Percentiles rank a stretch among this genome's conserved stretches.
Conservation (phyloP, 305 asterid genomes). For the Striga hermonthica region DNA sequence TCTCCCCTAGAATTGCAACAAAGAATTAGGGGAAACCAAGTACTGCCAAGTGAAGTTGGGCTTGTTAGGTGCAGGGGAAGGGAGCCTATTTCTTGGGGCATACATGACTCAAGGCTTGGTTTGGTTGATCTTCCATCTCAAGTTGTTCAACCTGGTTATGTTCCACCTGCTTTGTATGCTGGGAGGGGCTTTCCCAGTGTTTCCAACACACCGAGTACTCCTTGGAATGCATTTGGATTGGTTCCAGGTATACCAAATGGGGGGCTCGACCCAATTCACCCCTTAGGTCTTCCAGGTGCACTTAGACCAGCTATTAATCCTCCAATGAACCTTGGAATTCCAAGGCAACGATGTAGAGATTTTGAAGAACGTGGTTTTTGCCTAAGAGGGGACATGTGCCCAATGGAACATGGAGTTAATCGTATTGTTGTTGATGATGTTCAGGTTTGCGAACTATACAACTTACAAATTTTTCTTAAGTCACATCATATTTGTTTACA, state of each 20-base stretch:
- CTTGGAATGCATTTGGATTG: constrained; percentile 86
- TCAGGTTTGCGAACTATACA: constrained; percentile 56
- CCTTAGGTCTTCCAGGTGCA: constrained; percentile 75
- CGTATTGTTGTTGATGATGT: constrained; percentile 97
- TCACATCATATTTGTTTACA: constrained; percentile 18
- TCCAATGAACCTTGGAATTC: constrained; percentile 61
- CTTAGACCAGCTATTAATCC: constrained; percentile 62
- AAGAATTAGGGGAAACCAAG: constrained; percentile 57
- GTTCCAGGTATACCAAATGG: constrained; percentile 79
- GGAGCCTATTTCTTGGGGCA: constrained; percentile 66
- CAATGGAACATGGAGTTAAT: constrained; percentile 96
- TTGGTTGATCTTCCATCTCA: constrained; percentile 70
- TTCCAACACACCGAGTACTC: constrained; percentile 48
- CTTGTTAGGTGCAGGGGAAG: constrained; percentile 74
- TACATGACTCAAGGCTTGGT: constrained; percentile 69
- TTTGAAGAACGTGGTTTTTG: constrained; percentile 99
- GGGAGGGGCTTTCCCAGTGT: constrained; percentile 73
- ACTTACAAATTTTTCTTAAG: constrained; percentile 13
- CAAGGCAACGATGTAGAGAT: constrained; percentile 89
- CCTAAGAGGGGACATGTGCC: constrained; percentile 98
- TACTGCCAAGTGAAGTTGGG: constrained; percentile 53
- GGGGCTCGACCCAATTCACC: constrained; percentile 75
- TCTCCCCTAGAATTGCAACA: constrained; percentile 60
- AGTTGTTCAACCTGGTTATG: constrained; percentile 62
- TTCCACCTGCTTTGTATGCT: constrained; percentile 61